phyloP scores from a whole-genome alignment of 129 eudicot species.

The Scalesia atractyloides region DNA sequence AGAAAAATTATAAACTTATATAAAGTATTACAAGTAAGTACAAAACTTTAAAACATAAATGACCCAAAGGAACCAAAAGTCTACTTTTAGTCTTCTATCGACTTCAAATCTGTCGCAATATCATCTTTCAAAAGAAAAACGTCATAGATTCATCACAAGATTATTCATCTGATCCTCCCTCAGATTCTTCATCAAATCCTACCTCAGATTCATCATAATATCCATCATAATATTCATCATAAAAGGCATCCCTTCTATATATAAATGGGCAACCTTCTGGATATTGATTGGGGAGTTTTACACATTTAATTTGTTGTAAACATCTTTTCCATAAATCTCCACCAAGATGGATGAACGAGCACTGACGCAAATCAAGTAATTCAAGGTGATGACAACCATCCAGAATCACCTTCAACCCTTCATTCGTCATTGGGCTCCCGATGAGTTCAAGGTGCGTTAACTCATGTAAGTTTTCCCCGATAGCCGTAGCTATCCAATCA shows the following conservation, averaged over 20 bases:
- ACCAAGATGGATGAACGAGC: background rate
- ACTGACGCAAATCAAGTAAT: background rate
- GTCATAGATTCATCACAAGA: background rate
- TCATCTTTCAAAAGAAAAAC: no score
- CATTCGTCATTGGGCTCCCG: background rate
- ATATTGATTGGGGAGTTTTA: background rate
- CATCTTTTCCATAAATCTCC: background rate
- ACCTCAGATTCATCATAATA: background rate
- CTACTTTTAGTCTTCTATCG: no score
- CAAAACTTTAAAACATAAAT: no score
- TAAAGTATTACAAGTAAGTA: no score
- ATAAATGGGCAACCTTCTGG: background rate
- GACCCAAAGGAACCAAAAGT: no score
- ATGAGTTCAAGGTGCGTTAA: conserved; percentile 18
- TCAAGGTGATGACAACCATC: conserved; percentile 20
- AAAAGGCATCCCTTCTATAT: background rate
- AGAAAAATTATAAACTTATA: no score
- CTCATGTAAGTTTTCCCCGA: background rate
- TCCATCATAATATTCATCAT: background rate
- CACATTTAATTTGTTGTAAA: background rate
- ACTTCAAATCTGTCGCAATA: no score
- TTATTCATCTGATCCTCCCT: background rate
- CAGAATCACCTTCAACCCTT: conserved; percentile 14
- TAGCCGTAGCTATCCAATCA: background rate
- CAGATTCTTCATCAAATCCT: background rate